phyloP scores from a whole-genome alignment of 352 stramenopile genomes.

The Globisporangium cederbergense region DNA sequence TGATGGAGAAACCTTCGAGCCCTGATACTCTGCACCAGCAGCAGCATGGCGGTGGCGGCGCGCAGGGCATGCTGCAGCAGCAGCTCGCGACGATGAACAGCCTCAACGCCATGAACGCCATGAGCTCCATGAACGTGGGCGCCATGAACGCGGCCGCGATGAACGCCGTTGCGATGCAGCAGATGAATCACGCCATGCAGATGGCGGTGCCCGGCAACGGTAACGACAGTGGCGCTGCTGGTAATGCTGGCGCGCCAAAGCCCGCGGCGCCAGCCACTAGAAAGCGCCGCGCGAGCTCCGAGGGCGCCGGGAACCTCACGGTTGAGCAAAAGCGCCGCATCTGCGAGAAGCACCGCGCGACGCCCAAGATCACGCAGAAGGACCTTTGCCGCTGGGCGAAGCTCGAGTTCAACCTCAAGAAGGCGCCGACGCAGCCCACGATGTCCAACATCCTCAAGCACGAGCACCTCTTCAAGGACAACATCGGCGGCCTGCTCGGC shows the following conservation, averaged over 20 bases:
- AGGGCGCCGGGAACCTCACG: constrained; percentile 77
- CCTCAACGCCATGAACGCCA: constrained; percentile 19
- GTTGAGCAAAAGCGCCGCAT: constrained; percentile 87
- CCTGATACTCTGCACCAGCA: constrained; percentile 60
- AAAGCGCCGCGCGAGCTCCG: constrained; percentile 34
- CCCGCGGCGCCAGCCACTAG: neutral
- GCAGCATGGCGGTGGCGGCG: constrained; percentile 13
- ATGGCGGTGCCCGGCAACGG: neutral
- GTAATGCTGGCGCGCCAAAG: neutral
- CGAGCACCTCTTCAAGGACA: constrained; percentile 85
- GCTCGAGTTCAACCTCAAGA: constrained; percentile 85
- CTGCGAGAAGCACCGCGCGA: constrained; percentile 83
- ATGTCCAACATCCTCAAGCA: constrained; percentile 71
- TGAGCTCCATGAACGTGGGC: constrained; percentile 16
- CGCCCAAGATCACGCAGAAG: constrained; percentile 88
- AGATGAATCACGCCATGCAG: constrained; percentile 7
- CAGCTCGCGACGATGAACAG: constrained; percentile 20
- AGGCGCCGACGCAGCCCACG: constrained; percentile 55
- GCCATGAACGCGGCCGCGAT: constrained; percentile 13
- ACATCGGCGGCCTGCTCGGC: constrained; percentile 71
- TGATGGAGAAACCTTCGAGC: constrained; percentile 79
- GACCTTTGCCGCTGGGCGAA: constrained; percentile 86
- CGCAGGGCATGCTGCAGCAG: constrained; percentile 16
- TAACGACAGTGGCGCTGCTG: neutral
- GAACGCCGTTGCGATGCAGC: constrained; percentile 3